Evolutionary conservation across 139 green algal genomes (phyloP), one percentile per base, ranked within the genome.

Genomic region (Eudorina sp.): DNA sequence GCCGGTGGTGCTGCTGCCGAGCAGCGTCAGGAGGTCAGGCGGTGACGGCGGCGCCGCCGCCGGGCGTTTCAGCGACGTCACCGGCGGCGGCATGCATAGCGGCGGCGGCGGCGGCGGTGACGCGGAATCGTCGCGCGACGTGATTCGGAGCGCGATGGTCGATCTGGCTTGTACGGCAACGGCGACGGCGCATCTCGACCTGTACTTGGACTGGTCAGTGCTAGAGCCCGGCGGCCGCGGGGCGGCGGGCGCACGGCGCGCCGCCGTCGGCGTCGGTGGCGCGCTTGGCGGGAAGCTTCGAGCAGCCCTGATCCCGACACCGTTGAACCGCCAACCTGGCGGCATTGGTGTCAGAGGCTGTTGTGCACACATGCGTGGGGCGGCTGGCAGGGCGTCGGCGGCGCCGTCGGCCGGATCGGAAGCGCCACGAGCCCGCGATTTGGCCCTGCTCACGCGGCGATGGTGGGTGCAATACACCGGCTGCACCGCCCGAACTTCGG

Each of bases 131-230:
- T 29, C 80, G 29, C 29, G 18, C 8, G 29, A 76, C 5, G 60
- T 27, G 29, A 3, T 76, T 25, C 80, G 60, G 2, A 21, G 41
- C 29, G 60, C 80, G 31, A 34, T 86, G 4, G 62, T 60, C 14
- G 80, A 86, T 19, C 41, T 86, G n/a, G 60, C 60, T 16, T 76
- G 80, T 36, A 38, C 40, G 41, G 40, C 58, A 23, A 40, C 60
- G 1, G 60, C 41, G 4, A 86, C 80, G 25, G 80, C 80, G 16
- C 80, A 86, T 21, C 45, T 86, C 0, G 80, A 86, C 29, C 60
- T 86, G 0, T 86, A 86, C 60, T 43, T 86, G 9, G 60, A 62
- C 43, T 86, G 80, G 80, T 77, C 80, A 0, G 60, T 84, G 13
- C 46, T 82, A 19, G 70, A 9, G 19, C 4, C 29, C 27, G 40